A percentile compares a stretch with the other conserved stretches of the same genome.
Evolutionary conservation across 371 early-diverging fungal genomes (phyloP).

Genomic region (Mucor velutinosus): DNA sequence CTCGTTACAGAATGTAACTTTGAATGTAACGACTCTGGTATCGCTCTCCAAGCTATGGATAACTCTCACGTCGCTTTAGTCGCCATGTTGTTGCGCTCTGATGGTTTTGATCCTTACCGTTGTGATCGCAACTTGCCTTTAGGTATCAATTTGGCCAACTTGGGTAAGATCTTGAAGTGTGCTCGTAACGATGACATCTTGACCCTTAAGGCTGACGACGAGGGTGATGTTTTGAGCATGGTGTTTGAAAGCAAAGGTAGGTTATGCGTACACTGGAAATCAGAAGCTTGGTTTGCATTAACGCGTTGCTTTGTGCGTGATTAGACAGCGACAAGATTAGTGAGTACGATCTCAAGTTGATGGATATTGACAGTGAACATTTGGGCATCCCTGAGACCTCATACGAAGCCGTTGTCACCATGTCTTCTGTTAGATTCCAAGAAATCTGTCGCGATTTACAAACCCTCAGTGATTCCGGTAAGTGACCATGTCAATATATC

Average conservation of each 20-base stretch:
- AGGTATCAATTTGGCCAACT: slow-evolving; percentile 85
- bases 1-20: slow-evolving; percentile 97
- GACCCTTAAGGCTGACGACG: slow-evolving; percentile 90
- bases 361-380: slow-evolving; percentile 97
- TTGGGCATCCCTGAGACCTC: slow-evolving; percentile 94
- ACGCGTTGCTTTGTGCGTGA: background rate
- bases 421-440: slow-evolving; percentile 91
- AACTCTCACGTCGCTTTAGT: slow-evolving; percentile 97
- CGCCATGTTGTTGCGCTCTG: slow-evolving; percentile 82
- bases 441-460: slow-evolving; percentile 91
- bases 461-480: slow-evolving; percentile 86
- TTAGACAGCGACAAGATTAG: slow-evolving; percentile 83
- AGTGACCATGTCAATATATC: background rate
- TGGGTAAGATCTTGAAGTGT: slow-evolving; percentile 95
- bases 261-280: background rate
- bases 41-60: slow-evolving; percentile 99
- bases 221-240: slow-evolving; percentile 80
- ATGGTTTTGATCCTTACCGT: slow-evolving; percentile 95
- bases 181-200: slow-evolving; percentile 92
- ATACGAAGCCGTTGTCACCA: slow-evolving; percentile 87
- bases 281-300: background rate
- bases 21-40: slow-evolving; percentile 95
- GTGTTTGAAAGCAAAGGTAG: slow-evolving; percentile 82
- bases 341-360: slow-evolving; percentile 95
- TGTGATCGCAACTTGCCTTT: slow-evolving; percentile 93